Conservation (phyloP, 2,329 filamentous ascomycete species). For the Sarocladium brachiariae region DNA sequence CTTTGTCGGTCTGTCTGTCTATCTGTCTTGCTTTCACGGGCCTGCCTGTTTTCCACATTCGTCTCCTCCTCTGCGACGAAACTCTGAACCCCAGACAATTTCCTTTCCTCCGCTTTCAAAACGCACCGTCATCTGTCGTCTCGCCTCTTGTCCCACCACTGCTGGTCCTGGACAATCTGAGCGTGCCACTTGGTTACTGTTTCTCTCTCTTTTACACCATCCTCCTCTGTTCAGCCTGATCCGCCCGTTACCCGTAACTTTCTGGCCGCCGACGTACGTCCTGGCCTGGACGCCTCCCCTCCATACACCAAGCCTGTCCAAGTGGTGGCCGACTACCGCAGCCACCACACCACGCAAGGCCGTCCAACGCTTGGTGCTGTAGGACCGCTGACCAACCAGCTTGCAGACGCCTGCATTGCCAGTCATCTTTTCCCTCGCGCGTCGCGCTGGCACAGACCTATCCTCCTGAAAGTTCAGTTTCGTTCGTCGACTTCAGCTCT, state of each 20-base stretch:
- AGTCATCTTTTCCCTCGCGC: not conserved
- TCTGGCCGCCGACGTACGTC: not conserved
- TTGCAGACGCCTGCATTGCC: not conserved
- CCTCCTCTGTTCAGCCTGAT: not conserved
- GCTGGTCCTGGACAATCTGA: conserved; percentile 17
- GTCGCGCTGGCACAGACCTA: conserved; percentile 3
- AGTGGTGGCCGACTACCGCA: not conserved
- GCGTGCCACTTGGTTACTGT: not conserved
- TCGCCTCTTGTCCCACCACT: conserved; percentile 45
- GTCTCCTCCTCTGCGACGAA: conserved; percentile 1
- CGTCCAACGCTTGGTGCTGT: not conserved
- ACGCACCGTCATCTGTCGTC: conserved; percentile 27
- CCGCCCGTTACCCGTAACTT: conserved; percentile 2
- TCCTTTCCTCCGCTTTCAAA: conserved; percentile 8
- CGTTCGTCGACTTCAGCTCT: conserved; percentile 5
- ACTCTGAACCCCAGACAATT: conserved; percentile 6
- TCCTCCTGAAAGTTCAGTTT: conserved; percentile 8
- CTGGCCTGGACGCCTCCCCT: not conserved
- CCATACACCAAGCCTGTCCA: not conserved
- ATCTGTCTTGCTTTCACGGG: not conserved
- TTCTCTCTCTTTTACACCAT: not conserved
- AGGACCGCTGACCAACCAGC: conserved; percentile 6
- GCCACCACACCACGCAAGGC: not conserved
- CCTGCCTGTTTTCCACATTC: not conserved
- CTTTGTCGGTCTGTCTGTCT: not conserved